Percentiles rank a stretch among this genome's conserved stretches.
phyloP scores from a whole-genome alignment of 306 rosid species.

The Quillaja saponaria region DNA sequence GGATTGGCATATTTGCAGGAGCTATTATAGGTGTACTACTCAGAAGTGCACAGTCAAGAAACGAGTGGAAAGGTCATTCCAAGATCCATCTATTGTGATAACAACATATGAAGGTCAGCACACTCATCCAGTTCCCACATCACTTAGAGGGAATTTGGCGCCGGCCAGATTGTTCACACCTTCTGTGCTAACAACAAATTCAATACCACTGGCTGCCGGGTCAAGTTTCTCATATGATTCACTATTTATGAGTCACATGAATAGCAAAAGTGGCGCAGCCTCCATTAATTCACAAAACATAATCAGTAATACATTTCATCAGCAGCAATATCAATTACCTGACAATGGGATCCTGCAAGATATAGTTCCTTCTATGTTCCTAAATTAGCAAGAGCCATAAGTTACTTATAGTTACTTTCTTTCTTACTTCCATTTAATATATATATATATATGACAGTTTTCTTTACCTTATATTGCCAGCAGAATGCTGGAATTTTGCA shows the following conservation, averaged over 20 bases:
- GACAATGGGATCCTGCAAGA: conserved; percentile 78
- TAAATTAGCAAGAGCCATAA: conserved; percentile 60
- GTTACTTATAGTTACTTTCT: not conserved
- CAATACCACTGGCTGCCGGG: conserved; percentile 30
- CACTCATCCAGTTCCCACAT: conserved; percentile 82
- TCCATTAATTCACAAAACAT: conserved; percentile 27
- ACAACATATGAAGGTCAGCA: conserved; percentile 90
- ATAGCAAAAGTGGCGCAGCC: conserved; percentile 19
- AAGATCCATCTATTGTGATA: conserved; percentile 73
- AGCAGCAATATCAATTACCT: conserved; percentile 35
- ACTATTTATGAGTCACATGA: conserved; percentile 21
- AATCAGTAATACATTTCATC: conserved; percentile 22
- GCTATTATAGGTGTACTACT: conserved; percentile 84
- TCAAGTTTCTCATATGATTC: conserved; percentile 47
- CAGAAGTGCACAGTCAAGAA: conserved; percentile 84
- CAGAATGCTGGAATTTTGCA: too few relatives aligned
- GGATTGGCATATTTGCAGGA: too few relatives aligned
- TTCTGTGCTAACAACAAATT: conserved; percentile 32
- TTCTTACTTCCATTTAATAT: not conserved
- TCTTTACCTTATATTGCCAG: too few relatives aligned
- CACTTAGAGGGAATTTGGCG: conserved; percentile 63
- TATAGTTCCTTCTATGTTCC: conserved; percentile 66
- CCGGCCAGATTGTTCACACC: conserved; percentile 62
- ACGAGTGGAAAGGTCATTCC: conserved; percentile 76
- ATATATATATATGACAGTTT: conserved; percentile 28